Evolutionary conservation across 169 alveolate genomes (phyloP), one percentile per base, ranked within the genome.

Genomic region (Blepharisma undulans): DNA sequence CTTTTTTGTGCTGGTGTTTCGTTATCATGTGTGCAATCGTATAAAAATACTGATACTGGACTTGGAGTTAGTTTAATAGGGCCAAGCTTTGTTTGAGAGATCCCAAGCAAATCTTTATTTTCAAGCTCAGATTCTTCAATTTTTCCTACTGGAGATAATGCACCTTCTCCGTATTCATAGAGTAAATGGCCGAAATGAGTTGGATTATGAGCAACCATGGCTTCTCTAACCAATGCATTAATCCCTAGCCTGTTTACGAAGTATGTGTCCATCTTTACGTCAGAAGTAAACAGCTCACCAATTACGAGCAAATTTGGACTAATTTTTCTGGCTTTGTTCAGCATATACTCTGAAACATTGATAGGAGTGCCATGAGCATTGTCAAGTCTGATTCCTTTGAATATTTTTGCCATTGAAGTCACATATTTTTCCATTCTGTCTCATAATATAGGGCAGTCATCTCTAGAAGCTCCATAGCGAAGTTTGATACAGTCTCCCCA

Each of bases 321-420:
- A 2, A 93, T 95, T 12, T 97, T 92, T 33, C 99, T 92, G 21
- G 99, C 98, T 80, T 93, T 97, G 60, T 96, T 93, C 72, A 98
- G 93, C 94, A 98, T 93, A 94, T 98, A 96, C 91, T 97, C 96
- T 4, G 98, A 98, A 14, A 98, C 98, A 84, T 96, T 97, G 48
- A 98, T 90, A 0, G 99, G 99, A 59, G 99, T 98, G 4, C 99
- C 96, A 93, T 98, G 99, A n/a, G 99, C 98, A 90, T 98, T 98
- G 92, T 98, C 99, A 34, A 98, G 95, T 88, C 99, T 97, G 60
- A 98, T 96, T n/a, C 99, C 99, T 87, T 97, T 97, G 93, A 98
- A 98, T 29, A 95, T 91, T 79, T 88, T 72, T 1, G 99, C 99
- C 94, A 97, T 95, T 27, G 87, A 84, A 61, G 91, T 92, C 72